Evolutionary conservation across 2,329 filamentous ascomycete species (phyloP), one percentile per base, ranked within the genome.

Genomic region (Ascosphaera pollenicola): DNA sequence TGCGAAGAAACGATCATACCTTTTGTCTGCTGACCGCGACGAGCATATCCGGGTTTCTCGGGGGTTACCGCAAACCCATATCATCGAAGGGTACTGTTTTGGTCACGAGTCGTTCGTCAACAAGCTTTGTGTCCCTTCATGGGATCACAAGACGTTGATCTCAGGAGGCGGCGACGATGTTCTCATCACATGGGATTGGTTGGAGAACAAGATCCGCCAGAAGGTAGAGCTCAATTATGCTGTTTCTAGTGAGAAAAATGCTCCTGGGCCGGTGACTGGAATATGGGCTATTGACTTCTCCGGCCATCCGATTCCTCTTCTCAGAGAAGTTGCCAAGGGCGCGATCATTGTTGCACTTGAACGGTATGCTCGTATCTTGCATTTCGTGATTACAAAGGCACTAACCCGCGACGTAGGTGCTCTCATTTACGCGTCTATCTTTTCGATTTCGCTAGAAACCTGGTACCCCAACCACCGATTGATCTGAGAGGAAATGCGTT

Each of bases 41-140:
- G 74, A 83, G 57, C 89, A 98, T 57, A 87, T 98, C 50, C 78
- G 89, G 30, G 66, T 94, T 16, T 92, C 82, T 37, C 70, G 83
- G 42, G 82, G 77, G 31, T 66, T 75, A 43, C 79, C 82, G 1
- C 85, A 95, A 55, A 67, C 82, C 1, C 78, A 94, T 55, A 66
- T 95, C 43, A 91, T 94, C 45, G 84, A 95, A 56, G 68, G 68
- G 0, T 95, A 80, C 57, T 95, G 87, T 53, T 68, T 94, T 2
- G 87, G 84, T 3, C 89, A 98, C 57, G 73, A 67, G 39, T 72
- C 85, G 30, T 95, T 95, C 54, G 66, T 98, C 46, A 83, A 69
- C 59, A 74, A 72, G 42, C 61, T 98, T 35, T 78, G 75, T 49
- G 60, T 87, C 15, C 73, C 75, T 0, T 52, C 53, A 0, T 59